A percentile compares a stretch with the other conserved stretches of the same genome.
Evolutionary conservation across 345 rosid genomes (phyloP).

Genomic region (Lenwebbia sp.): DNA sequence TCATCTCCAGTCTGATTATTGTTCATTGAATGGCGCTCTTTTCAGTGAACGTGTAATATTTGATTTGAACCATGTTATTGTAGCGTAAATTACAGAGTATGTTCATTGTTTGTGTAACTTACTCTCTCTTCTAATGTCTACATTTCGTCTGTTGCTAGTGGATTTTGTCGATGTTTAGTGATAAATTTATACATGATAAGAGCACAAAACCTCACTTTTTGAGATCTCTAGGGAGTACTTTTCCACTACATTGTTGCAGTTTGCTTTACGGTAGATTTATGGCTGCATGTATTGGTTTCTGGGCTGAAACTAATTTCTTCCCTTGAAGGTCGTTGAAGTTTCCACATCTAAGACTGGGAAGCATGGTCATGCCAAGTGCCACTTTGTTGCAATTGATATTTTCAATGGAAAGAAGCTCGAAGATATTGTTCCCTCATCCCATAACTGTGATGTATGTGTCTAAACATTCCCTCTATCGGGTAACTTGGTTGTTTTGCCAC

Average conservation of each 20-base stretch:
- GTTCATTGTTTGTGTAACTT: not conserved
- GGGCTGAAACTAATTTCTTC: not conserved
- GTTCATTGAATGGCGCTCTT: not conserved
- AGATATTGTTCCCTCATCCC: conserved; percentile 17
- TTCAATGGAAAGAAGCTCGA: conserved; percentile 18
- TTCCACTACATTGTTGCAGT: not conserved
- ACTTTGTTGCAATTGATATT: conserved; percentile 15
- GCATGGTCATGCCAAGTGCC: conserved; percentile 18
- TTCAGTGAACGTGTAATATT: not conserved
- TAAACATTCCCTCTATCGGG: not conserved
- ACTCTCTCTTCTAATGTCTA: not conserved
- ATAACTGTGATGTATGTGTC: conserved; percentile 11
- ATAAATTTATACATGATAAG: not conserved
- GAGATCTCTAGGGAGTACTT: not conserved
- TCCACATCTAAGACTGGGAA: conserved; percentile 16
- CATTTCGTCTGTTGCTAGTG: not conserved
- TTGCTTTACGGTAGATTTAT: not conserved
- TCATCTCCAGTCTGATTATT: not conserved
- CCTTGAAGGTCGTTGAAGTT: conserved; percentile 11
- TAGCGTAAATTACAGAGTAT: not conserved
- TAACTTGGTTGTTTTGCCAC: not conserved
- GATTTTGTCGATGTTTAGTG: not conserved
- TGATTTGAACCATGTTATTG: not conserved
- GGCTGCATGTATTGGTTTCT: not conserved
- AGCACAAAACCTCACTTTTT: not conserved